Evolutionary conservation across 345 rosid species (phyloP), one percentile per base, ranked within the genome.

Genomic region (Acer campestre): DNA sequence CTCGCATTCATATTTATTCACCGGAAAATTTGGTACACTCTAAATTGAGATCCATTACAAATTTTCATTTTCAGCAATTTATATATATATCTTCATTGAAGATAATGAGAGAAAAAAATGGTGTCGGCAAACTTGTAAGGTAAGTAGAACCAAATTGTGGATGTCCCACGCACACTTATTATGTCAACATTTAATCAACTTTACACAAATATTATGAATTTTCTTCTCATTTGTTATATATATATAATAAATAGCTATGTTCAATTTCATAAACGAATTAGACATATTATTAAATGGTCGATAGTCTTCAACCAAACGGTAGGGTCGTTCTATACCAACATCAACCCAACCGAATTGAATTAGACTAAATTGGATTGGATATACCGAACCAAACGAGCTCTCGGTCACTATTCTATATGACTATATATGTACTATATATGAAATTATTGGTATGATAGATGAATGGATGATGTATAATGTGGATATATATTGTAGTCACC

Each of bases 51-150:
- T 31, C 6, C 38, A 4, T 31, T 31, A 31, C 38, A 31, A 42
- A 42, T 7, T 42, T 49, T 49, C 55, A 14, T 49, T 49, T 49
- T 48, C 12, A 13, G 16, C 53, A 48, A 49, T 31, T 4, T 31
- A 31, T 31, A 31, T 31, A 31, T 31, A 31, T 31, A 31, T 29
- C 42, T 40, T 40, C 10, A 11, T 10, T 61, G 5, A 67, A 18
- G 53, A 25, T 3, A 63, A 67, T 44, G 25, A 29, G 17, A 10
- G 2, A 68, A 81, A 77, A 42, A 81, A 77, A 42, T 49, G 10
- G 69, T 77, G 84, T 63, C 72, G 84, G 78, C 72, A 69, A 63
- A 56, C 22, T 17, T 27, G 17, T 29, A 2, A 1, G 3, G 55
- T 64, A 29, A 7, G 49, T 65, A 70, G 76, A 58, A 22, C 74